These are phyloP conservation scores for Scedosporium dehoogii DNA, from an alignment of 2,329 filamentous ascomycete species.

Conservation along the genomic window DNA sequence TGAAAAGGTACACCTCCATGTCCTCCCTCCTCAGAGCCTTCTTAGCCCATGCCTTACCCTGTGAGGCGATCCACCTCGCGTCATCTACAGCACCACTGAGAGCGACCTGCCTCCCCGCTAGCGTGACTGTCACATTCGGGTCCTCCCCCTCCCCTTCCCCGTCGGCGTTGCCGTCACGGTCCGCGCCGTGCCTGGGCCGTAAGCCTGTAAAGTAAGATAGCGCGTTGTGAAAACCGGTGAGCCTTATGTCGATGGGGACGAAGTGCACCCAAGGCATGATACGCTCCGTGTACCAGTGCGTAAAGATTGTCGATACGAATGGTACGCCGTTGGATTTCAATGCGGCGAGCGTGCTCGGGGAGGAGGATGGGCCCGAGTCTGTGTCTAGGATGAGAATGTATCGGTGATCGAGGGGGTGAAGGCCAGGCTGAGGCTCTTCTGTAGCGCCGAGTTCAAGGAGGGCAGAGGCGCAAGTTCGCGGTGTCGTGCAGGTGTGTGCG, in stretches of 20 bases:
- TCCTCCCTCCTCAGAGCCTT: constrained; percentile 59
- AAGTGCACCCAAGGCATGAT: constrained; percentile 72
- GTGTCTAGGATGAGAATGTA: constrained; percentile 67
- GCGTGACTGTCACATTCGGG: not conserved
- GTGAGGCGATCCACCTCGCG: constrained; percentile 54
- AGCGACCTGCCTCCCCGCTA: constrained; percentile 1
- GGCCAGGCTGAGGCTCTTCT: constrained; percentile 26
- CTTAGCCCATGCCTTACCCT: constrained; percentile 55
- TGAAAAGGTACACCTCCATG: constrained; percentile 72
- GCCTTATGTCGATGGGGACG: constrained; percentile 63
- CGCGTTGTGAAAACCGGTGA: constrained; percentile 64
- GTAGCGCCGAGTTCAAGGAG: constrained; percentile 33
- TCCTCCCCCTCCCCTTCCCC: constrained; percentile 33
- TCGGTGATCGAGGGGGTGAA: constrained; percentile 47
- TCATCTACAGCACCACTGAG: constrained; percentile 28
- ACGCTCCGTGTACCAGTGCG: constrained; percentile 70
- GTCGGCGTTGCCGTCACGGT: constrained; percentile 33
- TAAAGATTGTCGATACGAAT: constrained; percentile 62
- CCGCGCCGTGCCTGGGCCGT: constrained; percentile 27
- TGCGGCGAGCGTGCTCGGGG: constrained; percentile 41
- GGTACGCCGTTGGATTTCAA: constrained; percentile 58
- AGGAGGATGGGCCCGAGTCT: constrained; percentile 57
- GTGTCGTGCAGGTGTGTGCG: not conserved
- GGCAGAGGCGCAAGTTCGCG: constrained; percentile 36
- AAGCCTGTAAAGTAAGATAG: constrained; percentile 64